phyloP scores from a whole-genome alignment of 2,329 filamentous ascomycete species.

The Endoconidiophora polonica region DNA sequence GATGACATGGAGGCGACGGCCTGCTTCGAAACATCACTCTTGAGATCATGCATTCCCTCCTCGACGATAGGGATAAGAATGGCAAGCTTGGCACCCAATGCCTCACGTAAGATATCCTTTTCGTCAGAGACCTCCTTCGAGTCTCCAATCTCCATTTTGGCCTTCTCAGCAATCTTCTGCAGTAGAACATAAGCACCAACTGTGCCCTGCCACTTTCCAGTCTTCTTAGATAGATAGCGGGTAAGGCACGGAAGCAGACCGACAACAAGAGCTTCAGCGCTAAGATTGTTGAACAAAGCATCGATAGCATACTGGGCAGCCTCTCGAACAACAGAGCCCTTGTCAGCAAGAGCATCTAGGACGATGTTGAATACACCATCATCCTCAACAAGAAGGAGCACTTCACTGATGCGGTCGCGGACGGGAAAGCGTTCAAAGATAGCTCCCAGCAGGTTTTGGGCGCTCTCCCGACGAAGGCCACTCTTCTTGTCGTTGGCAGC shows the following conservation, averaged over 20 bases:
- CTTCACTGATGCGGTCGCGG: constrained; percentile 61
- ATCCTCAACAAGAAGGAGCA: constrained; percentile 68
- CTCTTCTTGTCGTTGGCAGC: constrained; percentile 89
- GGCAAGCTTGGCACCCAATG: constrained; percentile 78
- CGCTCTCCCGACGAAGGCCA: constrained; percentile 66
- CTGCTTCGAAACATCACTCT: constrained; percentile 75
- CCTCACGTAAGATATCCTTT: constrained; percentile 77
- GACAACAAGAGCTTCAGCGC: constrained; percentile 65
- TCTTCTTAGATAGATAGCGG: constrained; percentile 62
- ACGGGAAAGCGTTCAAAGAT: constrained; percentile 79
- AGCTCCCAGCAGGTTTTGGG: constrained; percentile 87
- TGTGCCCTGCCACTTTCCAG: constrained; percentile 94
- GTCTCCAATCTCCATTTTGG: constrained; percentile 62
- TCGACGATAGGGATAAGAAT: constrained; percentile 82
- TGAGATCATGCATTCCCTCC: constrained; percentile 89
- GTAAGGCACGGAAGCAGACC: constrained; percentile 64
- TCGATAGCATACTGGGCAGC: constrained; percentile 90
- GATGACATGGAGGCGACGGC: constrained; percentile 84
- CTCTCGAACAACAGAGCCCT: constrained; percentile 74
- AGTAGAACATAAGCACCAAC: constrained; percentile 73
- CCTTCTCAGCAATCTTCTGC: constrained; percentile 88
- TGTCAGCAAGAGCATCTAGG: constrained; percentile 77
- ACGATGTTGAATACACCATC: constrained; percentile 54
- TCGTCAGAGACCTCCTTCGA: constrained; percentile 70
- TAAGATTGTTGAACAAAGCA: constrained; percentile 64